These are phyloP conservation scores for Lentithecium fluviatile DNA, from an alignment of 495 filamentous ascomycete genomes.

Conservation along the genomic window DNA sequence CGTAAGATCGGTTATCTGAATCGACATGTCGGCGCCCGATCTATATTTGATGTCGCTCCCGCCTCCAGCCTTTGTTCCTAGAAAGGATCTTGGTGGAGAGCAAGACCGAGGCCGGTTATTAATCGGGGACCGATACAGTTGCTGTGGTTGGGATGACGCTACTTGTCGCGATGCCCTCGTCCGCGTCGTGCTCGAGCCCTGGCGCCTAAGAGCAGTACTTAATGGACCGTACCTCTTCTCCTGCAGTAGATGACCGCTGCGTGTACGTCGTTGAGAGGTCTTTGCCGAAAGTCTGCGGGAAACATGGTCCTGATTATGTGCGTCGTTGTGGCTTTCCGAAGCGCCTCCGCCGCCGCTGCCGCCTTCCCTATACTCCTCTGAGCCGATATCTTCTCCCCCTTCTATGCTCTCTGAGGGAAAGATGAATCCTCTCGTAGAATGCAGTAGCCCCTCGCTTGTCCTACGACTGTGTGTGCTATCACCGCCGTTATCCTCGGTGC, in stretches of 20 bases:
- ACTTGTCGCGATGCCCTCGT: slow-evolving; percentile 8
- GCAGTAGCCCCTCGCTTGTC: slow-evolving; percentile 2
- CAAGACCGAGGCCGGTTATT: slow-evolving; percentile 17
- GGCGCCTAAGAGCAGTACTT: too few relatives aligned
- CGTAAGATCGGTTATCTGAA: slow-evolving; percentile 29
- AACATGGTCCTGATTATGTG: neutral
- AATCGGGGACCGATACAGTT: slow-evolving; percentile 5
- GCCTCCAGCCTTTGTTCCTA: slow-evolving; percentile 6
- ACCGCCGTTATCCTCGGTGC: neutral
- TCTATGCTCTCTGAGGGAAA: too few relatives aligned
- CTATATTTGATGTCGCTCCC: slow-evolving; percentile 4
- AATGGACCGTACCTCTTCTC: neutral
- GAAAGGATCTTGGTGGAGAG: slow-evolving; percentile 16
- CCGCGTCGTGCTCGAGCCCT: slow-evolving; percentile 16
- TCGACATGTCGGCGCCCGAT: slow-evolving; percentile 8
- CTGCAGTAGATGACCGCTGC: slow-evolving; percentile 10
- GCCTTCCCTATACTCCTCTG: slow-evolving; percentile 3
- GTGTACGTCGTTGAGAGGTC: slow-evolving; percentile 12
- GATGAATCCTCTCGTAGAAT: neutral
- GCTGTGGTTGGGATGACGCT: slow-evolving; percentile 7
- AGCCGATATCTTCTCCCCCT: too few relatives aligned
- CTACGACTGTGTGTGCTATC: slow-evolving; percentile 1
- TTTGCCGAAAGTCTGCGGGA: slow-evolving; percentile 6
- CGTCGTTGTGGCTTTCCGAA: too few relatives aligned
- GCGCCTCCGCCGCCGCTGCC: neutral